Percentiles rank a stretch among this genome's conserved stretches.
Evolutionary conservation across 192 early-diverging fungal species (phyloP).

Genomic region (Coemansia sp.): DNA sequence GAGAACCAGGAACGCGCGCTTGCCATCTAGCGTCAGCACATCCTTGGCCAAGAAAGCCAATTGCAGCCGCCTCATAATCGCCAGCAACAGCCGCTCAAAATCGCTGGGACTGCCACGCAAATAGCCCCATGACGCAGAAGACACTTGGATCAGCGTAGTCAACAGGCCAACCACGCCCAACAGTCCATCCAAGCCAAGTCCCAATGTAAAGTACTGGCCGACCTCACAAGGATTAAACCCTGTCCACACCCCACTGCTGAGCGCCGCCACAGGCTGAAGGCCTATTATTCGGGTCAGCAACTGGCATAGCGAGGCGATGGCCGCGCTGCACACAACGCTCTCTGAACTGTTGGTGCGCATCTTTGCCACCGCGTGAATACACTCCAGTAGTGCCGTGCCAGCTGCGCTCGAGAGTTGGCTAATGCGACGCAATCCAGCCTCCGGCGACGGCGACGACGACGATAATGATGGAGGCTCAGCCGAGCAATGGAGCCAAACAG

Average conservation of each 20-base stretch:
- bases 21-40: slow-evolving; percentile 29
- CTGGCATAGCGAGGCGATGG: slow-evolving; percentile 25
- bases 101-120: slow-evolving; percentile 15
- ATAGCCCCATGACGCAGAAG: slow-evolving; percentile 24
- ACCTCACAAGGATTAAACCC: slow-evolving; percentile 25
- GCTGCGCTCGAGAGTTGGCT: slow-evolving; percentile 17
- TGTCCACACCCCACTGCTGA: slow-evolving; percentile 24
- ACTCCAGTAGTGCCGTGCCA: slow-evolving; percentile 14
- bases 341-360: not conserved
- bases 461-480: not conserved
- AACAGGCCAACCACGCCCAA: slow-evolving; percentile 34
- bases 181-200: slow-evolving; percentile 28
- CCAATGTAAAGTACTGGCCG: slow-evolving; percentile 9
- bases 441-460: not conserved
- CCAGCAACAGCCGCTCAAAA: slow-evolving; percentile 37
- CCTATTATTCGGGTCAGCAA: slow-evolving; percentile 29
- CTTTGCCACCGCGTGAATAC: slow-evolving; percentile 8
- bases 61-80: slow-evolving; percentile 24
- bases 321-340: slow-evolving; percentile 14
- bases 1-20: slow-evolving; percentile 41
- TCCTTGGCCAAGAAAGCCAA: slow-evolving; percentile 29
- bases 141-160: slow-evolving; percentile 31
- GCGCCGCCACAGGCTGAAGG: slow-evolving; percentile 19
- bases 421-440: not conserved
- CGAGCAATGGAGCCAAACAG: slow-evolving; percentile 26